Percentiles rank a stretch among this genome's conserved stretches.
These are phyloP conservation scores for Diaporthe ilicicola DNA, from an alignment of 2,329 filamentous ascomycete species.

Conservation along the genomic window DNA sequence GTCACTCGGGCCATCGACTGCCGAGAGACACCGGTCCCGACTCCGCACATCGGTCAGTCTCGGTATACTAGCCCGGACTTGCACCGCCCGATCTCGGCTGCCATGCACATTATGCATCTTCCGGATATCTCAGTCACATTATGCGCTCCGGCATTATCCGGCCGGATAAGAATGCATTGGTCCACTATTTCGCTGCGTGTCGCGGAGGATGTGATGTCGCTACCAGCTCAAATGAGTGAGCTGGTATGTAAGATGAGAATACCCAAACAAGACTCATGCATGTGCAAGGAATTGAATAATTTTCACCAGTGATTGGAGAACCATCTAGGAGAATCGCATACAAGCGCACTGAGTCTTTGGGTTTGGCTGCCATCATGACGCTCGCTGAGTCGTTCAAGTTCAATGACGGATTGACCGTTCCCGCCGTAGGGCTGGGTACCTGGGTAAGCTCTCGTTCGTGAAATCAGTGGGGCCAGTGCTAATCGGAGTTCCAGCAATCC, in stretches of 20 bases:
- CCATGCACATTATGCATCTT: not conserved
- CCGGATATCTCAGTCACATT: not conserved
- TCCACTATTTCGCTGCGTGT: not conserved
- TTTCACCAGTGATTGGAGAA: not conserved
- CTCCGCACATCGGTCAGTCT: conserved; percentile 14
- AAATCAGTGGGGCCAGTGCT: not conserved
- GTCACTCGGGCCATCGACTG: conserved; percentile 16
- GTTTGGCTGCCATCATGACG: not conserved
- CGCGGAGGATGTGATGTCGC: conserved; percentile 1
- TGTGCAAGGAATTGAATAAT: not conserved
- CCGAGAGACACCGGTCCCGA: conserved; percentile 14
- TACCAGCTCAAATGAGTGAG: conserved; percentile 2
- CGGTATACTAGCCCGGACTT: not conserved
- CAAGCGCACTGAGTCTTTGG: not conserved
- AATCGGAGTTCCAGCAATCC: conserved; percentile 33
- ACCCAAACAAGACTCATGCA: not conserved
- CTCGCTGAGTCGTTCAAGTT: conserved; percentile 28
- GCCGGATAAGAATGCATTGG: conserved; percentile 9
- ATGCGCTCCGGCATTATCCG: conserved; percentile 13
- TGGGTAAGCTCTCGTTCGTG: conserved; percentile 25
- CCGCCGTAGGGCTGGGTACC: conserved; percentile 29
- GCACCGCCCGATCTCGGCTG: conserved; percentile 12
- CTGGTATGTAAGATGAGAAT: not conserved
- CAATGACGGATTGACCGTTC: conserved; percentile 26
- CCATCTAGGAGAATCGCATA: not conserved